Conservation (phyloP, 768 basidiomycete species). For the Boletus tomentosulus region DNA sequence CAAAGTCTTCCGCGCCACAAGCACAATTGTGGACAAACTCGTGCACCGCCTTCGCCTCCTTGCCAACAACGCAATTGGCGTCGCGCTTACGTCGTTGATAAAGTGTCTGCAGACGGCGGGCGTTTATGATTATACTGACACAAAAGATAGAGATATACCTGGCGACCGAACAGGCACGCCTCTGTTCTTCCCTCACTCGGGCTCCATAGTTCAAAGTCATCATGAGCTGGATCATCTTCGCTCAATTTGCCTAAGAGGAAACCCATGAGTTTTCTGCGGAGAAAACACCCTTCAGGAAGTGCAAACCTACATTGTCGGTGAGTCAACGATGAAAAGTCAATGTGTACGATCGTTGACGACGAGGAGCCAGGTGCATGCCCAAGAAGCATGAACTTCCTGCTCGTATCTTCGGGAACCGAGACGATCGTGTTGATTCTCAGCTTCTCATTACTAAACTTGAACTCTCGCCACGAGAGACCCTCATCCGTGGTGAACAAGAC, state of each 20-base stretch:
- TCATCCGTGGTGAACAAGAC: slow-evolving; percentile 89
- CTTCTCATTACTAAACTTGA: slow-evolving; percentile 69
- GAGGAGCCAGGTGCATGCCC: slow-evolving; percentile 51
- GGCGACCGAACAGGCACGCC: slow-evolving; percentile 86
- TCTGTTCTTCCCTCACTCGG: slow-evolving; percentile 88
- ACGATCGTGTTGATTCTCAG: slow-evolving; percentile 74
- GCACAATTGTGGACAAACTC: slow-evolving; percentile 65
- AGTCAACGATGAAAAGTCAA: slow-evolving; percentile 86
- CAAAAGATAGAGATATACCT: slow-evolving; percentile 43
- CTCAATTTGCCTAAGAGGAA: slow-evolving; percentile 56
- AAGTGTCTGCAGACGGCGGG: slow-evolving; percentile 51
- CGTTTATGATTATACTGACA: background rate
- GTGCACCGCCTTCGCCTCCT: slow-evolving; percentile 49
- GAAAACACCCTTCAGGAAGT: background rate
- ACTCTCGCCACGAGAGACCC: slow-evolving; percentile 84
- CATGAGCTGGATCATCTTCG: slow-evolving; percentile 66
- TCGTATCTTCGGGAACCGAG: slow-evolving; percentile 87
- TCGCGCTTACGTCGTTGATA: slow-evolving; percentile 86
- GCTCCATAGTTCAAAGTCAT: slow-evolving; percentile 98
- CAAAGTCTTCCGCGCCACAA: slow-evolving; percentile 78
- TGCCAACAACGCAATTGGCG: slow-evolving; percentile 79
- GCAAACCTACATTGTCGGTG: slow-evolving; percentile 61
- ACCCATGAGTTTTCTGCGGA: background rate
- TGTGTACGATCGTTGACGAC: slow-evolving; percentile 59
- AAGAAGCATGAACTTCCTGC: slow-evolving; percentile 84